Base-by-base conservation (phyloP, 164 flowering plant genomes). In the Magnolia sinica region DNA sequence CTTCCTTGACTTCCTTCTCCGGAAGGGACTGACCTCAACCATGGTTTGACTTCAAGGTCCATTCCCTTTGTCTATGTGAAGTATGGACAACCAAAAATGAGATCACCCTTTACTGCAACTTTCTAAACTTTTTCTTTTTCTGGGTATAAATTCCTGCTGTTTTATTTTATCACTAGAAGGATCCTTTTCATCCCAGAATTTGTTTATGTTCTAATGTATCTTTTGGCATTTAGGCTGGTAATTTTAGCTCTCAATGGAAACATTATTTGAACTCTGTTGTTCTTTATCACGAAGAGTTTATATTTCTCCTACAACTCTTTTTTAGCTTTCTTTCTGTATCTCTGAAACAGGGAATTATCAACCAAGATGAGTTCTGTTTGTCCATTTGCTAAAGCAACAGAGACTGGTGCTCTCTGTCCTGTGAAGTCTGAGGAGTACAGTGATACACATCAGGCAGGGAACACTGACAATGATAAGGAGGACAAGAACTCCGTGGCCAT, bases 291-390 rank as follows among this genome's bases (percentile, higher is more conserved):
- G 11, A 29, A 68, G 45, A 29, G 14, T 10, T 68, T 27, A 27
- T 68, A 16, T 27, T 4, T 55, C 18, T 55, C 61, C 61, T 16
- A 11, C 18, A 16, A 55, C 61, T 10, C 16, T 55, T 0, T 10
- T 55, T 55, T 0, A 55, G 18, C 61, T 55, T 55, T 16, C 16
- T 55, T 10, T 55, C 61, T 16, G 18, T 51, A 19, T 67, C 27
- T 29, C n/a, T 70, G 31, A 59, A 74, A 24, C 75, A 80, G 76
- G 74, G 49, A 50, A 37, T 27, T 27, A 7, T 76, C 31, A 78
- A 29, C 74, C 69, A 79, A 75, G 77, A 92, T 88, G 94, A 89
- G 89, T 10, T 88, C 95, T 74, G 90, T 89, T 77, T 91, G 96
- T 73, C 93, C 98, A 4, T 91, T 90, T 74, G 86, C 83, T 67